phyloP scores from a whole-genome alignment of 2,329 filamentous ascomycete species.

The Hymenotorrendiella dingleyae region DNA sequence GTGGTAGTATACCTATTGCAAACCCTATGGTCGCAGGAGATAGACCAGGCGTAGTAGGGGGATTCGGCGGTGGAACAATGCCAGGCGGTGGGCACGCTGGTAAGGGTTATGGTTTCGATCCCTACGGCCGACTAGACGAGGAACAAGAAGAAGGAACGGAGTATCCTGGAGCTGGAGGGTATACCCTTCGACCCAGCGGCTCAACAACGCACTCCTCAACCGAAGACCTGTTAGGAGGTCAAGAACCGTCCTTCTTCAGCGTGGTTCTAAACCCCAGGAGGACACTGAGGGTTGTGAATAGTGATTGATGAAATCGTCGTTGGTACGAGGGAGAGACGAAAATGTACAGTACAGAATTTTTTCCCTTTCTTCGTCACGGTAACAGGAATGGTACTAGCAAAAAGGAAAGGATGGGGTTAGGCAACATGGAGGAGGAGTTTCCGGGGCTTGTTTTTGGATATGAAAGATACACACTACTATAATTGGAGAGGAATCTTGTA shows the following conservation, averaged over 20 bases:
- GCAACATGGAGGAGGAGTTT: no score
- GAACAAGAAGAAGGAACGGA: conserved; percentile 23
- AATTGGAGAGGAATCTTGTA: no score
- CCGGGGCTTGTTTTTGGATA: no score
- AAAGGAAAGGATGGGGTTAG: no score
- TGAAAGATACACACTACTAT: no score
- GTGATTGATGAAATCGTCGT: conserved; percentile 25
- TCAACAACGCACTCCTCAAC: conserved; percentile 34
- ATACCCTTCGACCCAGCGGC: conserved; percentile 29
- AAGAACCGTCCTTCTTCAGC: conserved; percentile 67
- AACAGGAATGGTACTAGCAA: no score
- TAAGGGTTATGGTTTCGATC: conserved; percentile 2
- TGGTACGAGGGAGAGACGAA: no score
- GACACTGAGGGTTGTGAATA: conserved; percentile 63
- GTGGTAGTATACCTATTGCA: conserved; percentile 13
- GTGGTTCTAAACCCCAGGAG: conserved; percentile 62
- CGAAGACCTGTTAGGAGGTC: conserved; percentile 53
- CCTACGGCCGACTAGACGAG: conserved; percentile 21
- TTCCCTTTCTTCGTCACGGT: no score
- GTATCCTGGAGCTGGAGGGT: conserved; percentile 17
- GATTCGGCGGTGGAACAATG: conserved; percentile 4
- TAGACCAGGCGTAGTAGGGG: no score
- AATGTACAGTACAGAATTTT: no score
- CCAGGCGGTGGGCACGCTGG: conserved; percentile 10
- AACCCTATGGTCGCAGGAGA: no score